Evolutionary conservation across 495 filamentous ascomycete species (phyloP), one percentile per base, ranked within the genome.

Genomic region (Tuber indicum): DNA sequence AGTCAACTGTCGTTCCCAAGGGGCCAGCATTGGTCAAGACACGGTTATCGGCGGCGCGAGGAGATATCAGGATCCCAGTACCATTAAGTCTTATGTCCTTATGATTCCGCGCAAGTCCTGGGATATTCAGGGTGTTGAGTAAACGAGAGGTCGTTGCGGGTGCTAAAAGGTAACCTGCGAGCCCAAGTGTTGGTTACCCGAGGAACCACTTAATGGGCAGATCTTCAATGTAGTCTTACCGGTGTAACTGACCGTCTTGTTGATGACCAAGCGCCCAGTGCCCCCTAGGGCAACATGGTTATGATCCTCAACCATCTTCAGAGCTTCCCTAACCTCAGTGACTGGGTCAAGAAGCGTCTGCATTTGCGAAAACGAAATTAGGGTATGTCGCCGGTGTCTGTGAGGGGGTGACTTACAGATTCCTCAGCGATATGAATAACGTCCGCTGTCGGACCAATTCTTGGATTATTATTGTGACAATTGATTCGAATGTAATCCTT

Each of bases 201-300:
- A 9, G 41, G 3, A 58, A 14, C 14, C 42, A 14, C 36, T 21
- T 17, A 73, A 17, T 23, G 6, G 58, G 16, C 16, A 36, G 5
- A 17, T 66, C 26, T n/a, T 62, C n/a, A 62, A 14, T 62, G 74
- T 10, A 10, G 32, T 7, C 66, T 74, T 36, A 80, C 78, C 94
- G n/a, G 95, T 97, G 86, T 93, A 98, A 86, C 95, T 93, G 72
- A 97, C 90, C 19, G 90, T 92, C 77, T 93, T 93, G 84, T 91
- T 94, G 83, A 99, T 94, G 73, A 89, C 85, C 70, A 94, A 82
- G 80, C 87, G 87, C 47, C 78, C 69, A 66, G 46, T 41, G 21
- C 76, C 84, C 52, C 83, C 79, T 62, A 85, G 82, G 23, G 81
- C 78, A 26, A 86, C 81, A 1, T 83, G 77, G 81, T 98, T 98